phyloP scores from a whole-genome alignment of 2,329 filamentous ascomycete species.

The Fusarium kyushuense region DNA sequence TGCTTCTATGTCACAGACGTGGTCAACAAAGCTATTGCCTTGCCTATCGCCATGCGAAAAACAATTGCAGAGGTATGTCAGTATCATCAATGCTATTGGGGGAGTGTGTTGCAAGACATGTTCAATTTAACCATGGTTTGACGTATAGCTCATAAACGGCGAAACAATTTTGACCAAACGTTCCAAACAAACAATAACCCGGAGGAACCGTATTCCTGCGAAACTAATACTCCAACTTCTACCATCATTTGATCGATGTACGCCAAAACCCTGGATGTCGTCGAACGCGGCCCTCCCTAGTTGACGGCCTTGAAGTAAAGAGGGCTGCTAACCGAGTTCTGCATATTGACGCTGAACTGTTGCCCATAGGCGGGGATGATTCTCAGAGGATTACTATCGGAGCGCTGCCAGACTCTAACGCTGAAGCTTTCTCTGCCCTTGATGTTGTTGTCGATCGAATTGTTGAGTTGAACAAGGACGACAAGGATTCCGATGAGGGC shows the following conservation, averaged over 20 bases:
- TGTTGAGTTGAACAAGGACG: constrained; percentile 26
- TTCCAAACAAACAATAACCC: background rate
- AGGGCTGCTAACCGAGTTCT: constrained; percentile 3
- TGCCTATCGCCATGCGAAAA: background rate
- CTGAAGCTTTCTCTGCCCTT: constrained; percentile 1
- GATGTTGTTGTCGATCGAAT: constrained; percentile 7
- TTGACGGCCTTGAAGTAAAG: constrained; percentile 21
- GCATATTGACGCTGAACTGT: constrained; percentile 22
- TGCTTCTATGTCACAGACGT: no score
- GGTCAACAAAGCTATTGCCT: background rate
- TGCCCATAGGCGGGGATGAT: background rate
- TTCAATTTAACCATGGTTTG: background rate
- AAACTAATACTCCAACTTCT: background rate
- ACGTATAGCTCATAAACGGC: background rate
- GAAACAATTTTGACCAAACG: background rate
- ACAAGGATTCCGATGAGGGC: constrained; percentile 39
- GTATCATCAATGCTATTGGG: background rate
- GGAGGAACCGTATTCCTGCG: background rate
- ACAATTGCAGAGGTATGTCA: background rate
- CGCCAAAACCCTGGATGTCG: no score
- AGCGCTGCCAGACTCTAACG: constrained; percentile 1
- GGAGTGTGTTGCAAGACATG: background rate
- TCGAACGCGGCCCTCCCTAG: background rate
- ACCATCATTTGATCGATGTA: background rate
- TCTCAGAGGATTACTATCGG: background rate